Evolutionary conservation across 495 filamentous ascomycete species (phyloP).

Genomic region (Evansstolkia leycettana): DNA sequence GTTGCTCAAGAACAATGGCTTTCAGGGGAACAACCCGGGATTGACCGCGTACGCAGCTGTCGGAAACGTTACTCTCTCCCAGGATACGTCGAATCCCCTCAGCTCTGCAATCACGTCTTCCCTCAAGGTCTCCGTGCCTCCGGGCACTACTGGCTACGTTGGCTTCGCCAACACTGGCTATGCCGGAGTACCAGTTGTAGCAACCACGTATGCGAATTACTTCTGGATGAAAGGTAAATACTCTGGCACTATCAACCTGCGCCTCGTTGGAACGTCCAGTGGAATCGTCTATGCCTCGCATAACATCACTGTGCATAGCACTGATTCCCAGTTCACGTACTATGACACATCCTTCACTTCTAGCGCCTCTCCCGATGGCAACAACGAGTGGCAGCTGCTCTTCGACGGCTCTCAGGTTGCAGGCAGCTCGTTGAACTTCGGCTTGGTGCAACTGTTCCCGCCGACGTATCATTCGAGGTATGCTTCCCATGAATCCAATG

Average conservation of each 20-base stretch:
- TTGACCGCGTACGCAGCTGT: conserved; percentile 44
- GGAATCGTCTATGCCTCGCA: conserved; percentile 23
- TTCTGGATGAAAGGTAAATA: conserved; percentile 44
- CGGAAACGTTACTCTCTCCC: conserved; percentile 33
- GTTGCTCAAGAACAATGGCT: conserved; percentile 58
- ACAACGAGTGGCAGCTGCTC: no score
- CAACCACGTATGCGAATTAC: conserved; percentile 38
- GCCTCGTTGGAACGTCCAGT: conserved; percentile 15
- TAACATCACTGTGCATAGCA: conserved; percentile 22
- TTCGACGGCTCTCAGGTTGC: conserved; percentile 50
- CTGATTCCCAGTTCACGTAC: conserved; percentile 13
- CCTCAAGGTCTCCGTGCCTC: conserved; percentile 48
- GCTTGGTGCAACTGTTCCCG: conserved; percentile 55
- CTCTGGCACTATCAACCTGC: conserved; percentile 15
- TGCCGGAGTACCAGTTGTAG: conserved; percentile 50
- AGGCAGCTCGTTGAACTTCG: conserved; percentile 45
- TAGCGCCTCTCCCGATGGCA: conserved; percentile 42
- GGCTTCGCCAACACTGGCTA: conserved; percentile 49
- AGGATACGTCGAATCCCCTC: conserved; percentile 40
- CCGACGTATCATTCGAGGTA: conserved; percentile 53
- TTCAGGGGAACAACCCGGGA: conserved; percentile 40
- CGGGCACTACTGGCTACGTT: conserved; percentile 29
- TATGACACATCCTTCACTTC: no score
- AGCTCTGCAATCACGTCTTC: conserved; percentile 50
- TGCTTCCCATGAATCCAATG: conserved; percentile 48